A percentile compares a stretch with the other conserved stretches of the same genome.
Evolutionary conservation across 208 protist genomes (phyloP).

Genomic region (Wallacemonas sp.): DNA sequence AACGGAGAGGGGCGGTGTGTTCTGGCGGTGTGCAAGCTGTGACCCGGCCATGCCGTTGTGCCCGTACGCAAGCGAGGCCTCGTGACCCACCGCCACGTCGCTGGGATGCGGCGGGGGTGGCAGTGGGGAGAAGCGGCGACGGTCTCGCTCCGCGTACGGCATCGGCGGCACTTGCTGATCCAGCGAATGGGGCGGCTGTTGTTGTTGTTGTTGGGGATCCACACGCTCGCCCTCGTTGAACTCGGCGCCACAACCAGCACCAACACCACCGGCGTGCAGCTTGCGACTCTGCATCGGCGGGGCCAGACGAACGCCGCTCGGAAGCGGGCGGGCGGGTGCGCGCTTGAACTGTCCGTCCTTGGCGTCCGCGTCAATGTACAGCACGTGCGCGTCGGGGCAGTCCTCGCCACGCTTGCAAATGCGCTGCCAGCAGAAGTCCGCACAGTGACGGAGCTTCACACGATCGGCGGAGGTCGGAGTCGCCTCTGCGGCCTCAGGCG

Average conservation of each 20-base stretch:
- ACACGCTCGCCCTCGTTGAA: too few relatives aligned
- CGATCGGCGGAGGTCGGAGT: neutral
- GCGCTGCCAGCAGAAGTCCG: conserved; percentile 35
- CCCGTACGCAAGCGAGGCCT: neutral
- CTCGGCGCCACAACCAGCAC: neutral
- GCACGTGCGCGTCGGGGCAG: conserved; percentile 42
- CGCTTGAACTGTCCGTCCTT: conserved; percentile 41
- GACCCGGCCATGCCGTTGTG: too few relatives aligned
- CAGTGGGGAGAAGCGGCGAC: conserved; percentile 1
- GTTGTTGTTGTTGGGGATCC: too few relatives aligned
- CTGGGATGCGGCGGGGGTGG: neutral
- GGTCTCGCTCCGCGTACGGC: neutral
- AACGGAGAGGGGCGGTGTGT: too few relatives aligned
- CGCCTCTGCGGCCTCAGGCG: neutral
- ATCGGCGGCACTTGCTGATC: neutral
- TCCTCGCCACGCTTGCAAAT: conserved; percentile 42
- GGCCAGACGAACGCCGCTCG: neutral
- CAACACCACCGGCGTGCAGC: neutral
- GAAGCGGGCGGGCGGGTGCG: conserved; percentile 9
- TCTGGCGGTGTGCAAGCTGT: too few relatives aligned
- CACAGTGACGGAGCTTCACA: conserved; percentile 33
- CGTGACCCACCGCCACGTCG: neutral
- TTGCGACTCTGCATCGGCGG: neutral
- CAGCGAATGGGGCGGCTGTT: too few relatives aligned
- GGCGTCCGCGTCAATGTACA: conserved; percentile 37